Percentiles rank a stretch among this genome's conserved stretches.
Conservation (phyloP, 2,329 filamentous ascomycete genomes). For the Calonectria hongkongensis region DNA sequence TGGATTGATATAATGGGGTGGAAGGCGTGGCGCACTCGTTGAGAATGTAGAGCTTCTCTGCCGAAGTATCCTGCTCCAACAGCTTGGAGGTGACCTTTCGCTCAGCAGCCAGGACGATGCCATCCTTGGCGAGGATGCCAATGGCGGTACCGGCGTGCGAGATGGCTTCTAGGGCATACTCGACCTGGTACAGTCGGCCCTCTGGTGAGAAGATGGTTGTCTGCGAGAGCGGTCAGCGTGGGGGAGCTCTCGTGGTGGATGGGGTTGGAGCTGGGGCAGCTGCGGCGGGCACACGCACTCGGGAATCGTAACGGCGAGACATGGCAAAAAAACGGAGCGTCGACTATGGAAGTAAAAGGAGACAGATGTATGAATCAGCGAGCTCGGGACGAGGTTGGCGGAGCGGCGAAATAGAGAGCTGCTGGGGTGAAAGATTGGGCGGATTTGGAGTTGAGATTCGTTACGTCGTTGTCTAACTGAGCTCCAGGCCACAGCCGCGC, state of each 20-base stretch:
- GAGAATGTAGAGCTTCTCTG: conserved; percentile 99
- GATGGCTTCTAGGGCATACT: conserved; percentile 99
- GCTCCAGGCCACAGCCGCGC: conserved; percentile 67
- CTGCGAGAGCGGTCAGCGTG: conserved; percentile 67
- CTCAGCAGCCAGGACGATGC: conserved; percentile 97
- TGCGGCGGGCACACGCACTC: conserved; percentile 76
- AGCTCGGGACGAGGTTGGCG: conserved; percentile 28
- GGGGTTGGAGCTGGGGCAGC: conserved; percentile 42
- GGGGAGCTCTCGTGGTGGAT: conserved; percentile 35
- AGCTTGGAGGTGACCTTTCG: conserved; percentile 99
- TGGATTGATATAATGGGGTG: conserved; percentile 1
- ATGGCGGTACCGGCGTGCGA: conserved; percentile 98
- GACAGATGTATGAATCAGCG: conserved; percentile 22
- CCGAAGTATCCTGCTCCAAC: conserved; percentile 98
- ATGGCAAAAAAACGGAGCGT: conserved; percentile 70
- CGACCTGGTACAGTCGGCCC: conserved; percentile 98
- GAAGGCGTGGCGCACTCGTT: conserved; percentile 84
- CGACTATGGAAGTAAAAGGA: conserved; percentile 30
- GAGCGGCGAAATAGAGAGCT: conserved; percentile 29
- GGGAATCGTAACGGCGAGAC: conserved; percentile 98
- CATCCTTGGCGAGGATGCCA: conserved; percentile 97
- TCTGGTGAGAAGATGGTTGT: conserved; percentile 99
- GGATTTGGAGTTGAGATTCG: conserved; percentile 45
- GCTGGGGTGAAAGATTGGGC: conserved; percentile 42
- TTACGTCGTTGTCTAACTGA: conserved; percentile 53